Evolutionary conservation across 2,329 filamentous ascomycete species (phyloP).

Genomic region (Zalaria obscura): DNA sequence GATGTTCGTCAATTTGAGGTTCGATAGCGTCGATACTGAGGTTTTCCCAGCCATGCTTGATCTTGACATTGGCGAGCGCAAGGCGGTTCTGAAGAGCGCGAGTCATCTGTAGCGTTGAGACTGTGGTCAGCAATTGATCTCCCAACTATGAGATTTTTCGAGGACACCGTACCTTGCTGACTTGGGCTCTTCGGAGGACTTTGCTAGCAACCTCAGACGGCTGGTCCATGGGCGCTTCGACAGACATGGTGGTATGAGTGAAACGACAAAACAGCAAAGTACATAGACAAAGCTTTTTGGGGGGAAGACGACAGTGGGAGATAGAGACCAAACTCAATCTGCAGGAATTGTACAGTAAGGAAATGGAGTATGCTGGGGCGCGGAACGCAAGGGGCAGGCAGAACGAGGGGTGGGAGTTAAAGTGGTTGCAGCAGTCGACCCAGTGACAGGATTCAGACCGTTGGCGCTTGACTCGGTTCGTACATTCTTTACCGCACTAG

Average conservation of each 20-base stretch:
- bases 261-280: too few species aligned
- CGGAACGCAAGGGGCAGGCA: too few species aligned
- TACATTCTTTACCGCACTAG: too few species aligned
- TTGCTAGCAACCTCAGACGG: conserved; percentile 18
- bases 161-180: conserved; percentile 18
- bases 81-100: conserved; percentile 84
- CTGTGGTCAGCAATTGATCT: conserved; percentile 10
- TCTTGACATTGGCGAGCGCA: conserved; percentile 92
- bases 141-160: conserved; percentile 1
- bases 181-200: conserved; percentile 22
- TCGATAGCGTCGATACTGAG: conserved; percentile 76
- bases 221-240: not conserved
- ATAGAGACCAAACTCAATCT: too few species aligned
- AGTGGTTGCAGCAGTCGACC: too few species aligned
- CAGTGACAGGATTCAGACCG: too few species aligned
- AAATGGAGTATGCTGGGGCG: too few species aligned
- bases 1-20: conserved; percentile 66
- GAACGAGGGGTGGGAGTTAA: too few species aligned
- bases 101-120: conserved; percentile 54
- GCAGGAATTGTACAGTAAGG: too few species aligned
- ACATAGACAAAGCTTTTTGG: too few species aligned
- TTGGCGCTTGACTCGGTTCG: too few species aligned
- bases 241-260: not conserved
- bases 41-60: conserved; percentile 89
- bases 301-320: too few species aligned